Evolutionary conservation across 352 stramenopile species (phyloP), one percentile per base, ranked within the genome.

Genomic region (Pythium scleroteichum): DNA sequence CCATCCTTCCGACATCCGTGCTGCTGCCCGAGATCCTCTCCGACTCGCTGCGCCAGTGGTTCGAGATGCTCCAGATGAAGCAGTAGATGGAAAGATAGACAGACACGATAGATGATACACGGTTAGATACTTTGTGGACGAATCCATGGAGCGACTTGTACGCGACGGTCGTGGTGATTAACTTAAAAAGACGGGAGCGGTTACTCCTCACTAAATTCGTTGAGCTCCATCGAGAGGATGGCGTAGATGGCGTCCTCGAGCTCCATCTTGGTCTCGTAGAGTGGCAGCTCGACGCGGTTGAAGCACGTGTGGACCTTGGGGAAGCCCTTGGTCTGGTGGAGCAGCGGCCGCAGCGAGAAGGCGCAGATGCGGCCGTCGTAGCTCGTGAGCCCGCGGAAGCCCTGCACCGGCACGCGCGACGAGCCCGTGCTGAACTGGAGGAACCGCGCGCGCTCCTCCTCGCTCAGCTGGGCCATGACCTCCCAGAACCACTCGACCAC

Each of bases 1-100:
- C 99, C 51, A 74, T 99, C 40, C 75, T 99, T 20, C 89, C 95
- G 4, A 95, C 98, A 55, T 96, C 99, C 40, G 73, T 87, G 24
- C 78, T 95, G 62, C 80, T 99, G 38, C 98, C 98, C 17, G 97
- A 99, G 71, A 98, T 99, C 35, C 80, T 99, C n/a, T 98, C 97
- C 17, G 97, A 99, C 76, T 97, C 96, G 26, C 79, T 99, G 9
- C 95, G 96, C 48, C 98, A 99, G 74, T 99, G 98, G 98, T 99
- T 99, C 72, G 97, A 99, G 84, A 97, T 99, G 79, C 72, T 95
- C 10, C 78, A 90, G 66, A 86, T 85, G 71, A 85, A 89, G 59
- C 59, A 72, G 39, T 71, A 63, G 46, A 58, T 33, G 6, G n/a
- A 52, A 49, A 47, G 12, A 53, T 57, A 54, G 46, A 68, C 53